Conservation (phyloP, 768 basidiomycete species). For the Suillus plorans region DNA sequence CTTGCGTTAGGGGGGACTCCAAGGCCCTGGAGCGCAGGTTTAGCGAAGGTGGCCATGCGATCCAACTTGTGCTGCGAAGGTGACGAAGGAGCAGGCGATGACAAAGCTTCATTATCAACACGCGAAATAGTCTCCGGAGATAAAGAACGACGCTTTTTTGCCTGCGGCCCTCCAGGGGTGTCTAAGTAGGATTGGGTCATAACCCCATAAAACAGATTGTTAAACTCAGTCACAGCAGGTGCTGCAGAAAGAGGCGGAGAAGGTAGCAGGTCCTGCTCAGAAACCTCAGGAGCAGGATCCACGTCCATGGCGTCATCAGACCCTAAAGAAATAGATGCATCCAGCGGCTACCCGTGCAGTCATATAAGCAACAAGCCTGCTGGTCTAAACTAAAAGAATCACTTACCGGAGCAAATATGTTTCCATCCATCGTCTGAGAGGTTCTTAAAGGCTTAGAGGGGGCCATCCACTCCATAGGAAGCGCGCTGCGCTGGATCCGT, state of each 20-base stretch:
- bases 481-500: constrained; percentile 57
- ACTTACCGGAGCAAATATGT: constrained; percentile 30
- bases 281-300: constrained; percentile 51
- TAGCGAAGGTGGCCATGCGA: constrained; percentile 45
- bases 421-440: constrained; percentile 24
- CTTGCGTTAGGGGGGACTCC: constrained; percentile 51
- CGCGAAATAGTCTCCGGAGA: constrained; percentile 49
- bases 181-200: constrained; percentile 50
- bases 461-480: constrained; percentile 63
- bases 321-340: constrained; percentile 42
- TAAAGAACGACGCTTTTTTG: constrained; percentile 58
- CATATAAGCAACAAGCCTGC: constrained; percentile 16
- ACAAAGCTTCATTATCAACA: constrained; percentile 39
- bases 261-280: constrained; percentile 32
- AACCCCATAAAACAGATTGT: constrained; percentile 58
- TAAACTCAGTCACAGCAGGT: constrained; percentile 53
- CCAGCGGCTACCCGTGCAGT: constrained; percentile 28
- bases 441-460: constrained; percentile 25
- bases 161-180: constrained; percentile 40
- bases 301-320: constrained; percentile 79
- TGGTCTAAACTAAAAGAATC: constrained; percentile 8
- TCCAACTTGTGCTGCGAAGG: constrained; percentile 50
- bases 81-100: constrained; percentile 51
- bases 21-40: constrained; percentile 52
- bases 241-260: constrained; percentile 47